Evolutionary conservation across 192 early-diverging fungal species (phyloP), one percentile per base, ranked within the genome.

Genomic region (Umbelopsis sp.): DNA sequence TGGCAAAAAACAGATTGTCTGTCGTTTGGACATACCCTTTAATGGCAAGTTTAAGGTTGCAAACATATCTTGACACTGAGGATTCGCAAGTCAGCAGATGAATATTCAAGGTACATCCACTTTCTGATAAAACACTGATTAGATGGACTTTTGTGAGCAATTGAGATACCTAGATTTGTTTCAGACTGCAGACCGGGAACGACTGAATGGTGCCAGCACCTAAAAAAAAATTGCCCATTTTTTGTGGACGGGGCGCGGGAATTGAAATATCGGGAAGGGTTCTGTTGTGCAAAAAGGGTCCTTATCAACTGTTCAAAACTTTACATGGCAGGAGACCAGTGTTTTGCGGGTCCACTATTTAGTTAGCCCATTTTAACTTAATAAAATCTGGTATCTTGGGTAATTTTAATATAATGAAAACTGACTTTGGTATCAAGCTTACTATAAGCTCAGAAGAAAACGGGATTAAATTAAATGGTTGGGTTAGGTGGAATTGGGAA

Each of bases 11-110:
- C 38, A 41, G 38, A 41, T 41, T 1, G 38, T 11, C 38, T 41
- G 38, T 41, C 38, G 49, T 17, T 49, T 32, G 34, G 31, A 62
- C 56, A 62, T 78, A 78, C 77, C 77, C 71, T 73, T 62, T 25
- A 78, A 45, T 17, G 77, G 77, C 50, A 78, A 71, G 32, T 78
- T 73, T 25, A 78, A 70, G 25, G 77, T 78, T 21, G 77, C 77
- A 71, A 78, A 78, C 77, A 78, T 78, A 24, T 44, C 38, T 29
- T 34, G 16, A 32, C 29, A 32, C 31, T 29, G 29, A 34, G 56
- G 25, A 62, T 26, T 32, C 54, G 54, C 24, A 59, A 62, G 17
- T 62, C 31, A 62, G 56, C 56, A 34, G 16, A 62, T 31, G 10
- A 62, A 62, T 20, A 31, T 17, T 34, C 26, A 29, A 62, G 24